These are phyloP conservation scores for Claviceps citrina DNA, from an alignment of 2,329 filamentous ascomycete genomes.

Conservation along the genomic window DNA sequence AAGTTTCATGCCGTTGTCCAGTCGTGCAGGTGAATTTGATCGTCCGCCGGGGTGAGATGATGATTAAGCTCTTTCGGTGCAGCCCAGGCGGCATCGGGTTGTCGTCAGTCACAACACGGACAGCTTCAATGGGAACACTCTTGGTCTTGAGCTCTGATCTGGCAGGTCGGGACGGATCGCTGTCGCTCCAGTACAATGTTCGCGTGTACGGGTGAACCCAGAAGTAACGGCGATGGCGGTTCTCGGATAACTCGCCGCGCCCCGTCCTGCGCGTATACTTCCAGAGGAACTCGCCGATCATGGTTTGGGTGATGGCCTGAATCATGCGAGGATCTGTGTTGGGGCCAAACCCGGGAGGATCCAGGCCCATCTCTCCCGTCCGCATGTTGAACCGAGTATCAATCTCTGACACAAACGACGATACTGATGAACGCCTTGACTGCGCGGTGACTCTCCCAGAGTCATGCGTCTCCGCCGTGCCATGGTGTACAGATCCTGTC, in stretches of 20 bases:
- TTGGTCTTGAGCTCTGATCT: slow-evolving; percentile 63
- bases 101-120: slow-evolving; percentile 82
- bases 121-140: slow-evolving; percentile 85
- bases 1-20: slow-evolving; percentile 88
- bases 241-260: slow-evolving; percentile 75
- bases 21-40: slow-evolving; percentile 93
- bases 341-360: slow-evolving; percentile 44
- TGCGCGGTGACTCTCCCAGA: slow-evolving; percentile 23
- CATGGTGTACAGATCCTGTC: slow-evolving; percentile 32
- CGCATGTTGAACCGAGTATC: slow-evolving; percentile 75
- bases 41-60: slow-evolving; percentile 73
- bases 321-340: slow-evolving; percentile 94
- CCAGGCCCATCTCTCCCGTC: slow-evolving; percentile 39
- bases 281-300: slow-evolving; percentile 98
- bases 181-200: slow-evolving; percentile 91
- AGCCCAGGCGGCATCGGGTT: slow-evolving; percentile 91
- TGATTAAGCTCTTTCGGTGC: slow-evolving; percentile 82
- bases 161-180: slow-evolving; percentile 68
- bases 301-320: slow-evolving; percentile 95
- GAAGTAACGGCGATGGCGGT: slow-evolving; percentile 88
- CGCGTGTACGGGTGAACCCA: slow-evolving; percentile 98
- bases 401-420: slow-evolving; percentile 88
- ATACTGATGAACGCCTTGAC: slow-evolving; percentile 60
- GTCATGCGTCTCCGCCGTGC: slow-evolving; percentile 31
- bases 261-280: slow-evolving; percentile 95